Conservation (phyloP, 495 filamentous ascomycete species). For the Hypomontagnella submonticulosa region DNA sequence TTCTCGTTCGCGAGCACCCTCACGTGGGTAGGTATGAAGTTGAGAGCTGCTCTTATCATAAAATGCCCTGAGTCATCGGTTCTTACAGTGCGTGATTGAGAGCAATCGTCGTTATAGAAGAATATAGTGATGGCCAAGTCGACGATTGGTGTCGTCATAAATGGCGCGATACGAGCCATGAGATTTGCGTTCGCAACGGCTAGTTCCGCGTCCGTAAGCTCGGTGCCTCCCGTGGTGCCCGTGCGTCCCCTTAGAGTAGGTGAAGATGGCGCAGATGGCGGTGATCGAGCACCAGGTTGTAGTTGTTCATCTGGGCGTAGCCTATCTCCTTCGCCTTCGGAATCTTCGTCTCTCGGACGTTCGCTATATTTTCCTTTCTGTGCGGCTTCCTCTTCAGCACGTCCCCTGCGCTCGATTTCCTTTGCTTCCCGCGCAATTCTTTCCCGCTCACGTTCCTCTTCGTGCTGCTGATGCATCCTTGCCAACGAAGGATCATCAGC, state of each 20-base stretch:
- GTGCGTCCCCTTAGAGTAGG: conserved; percentile 49
- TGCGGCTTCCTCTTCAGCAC: conserved; percentile 76
- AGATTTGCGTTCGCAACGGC: conserved; percentile 83
- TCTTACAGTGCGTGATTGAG: conserved; percentile 78
- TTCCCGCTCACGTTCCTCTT: conserved; percentile 64
- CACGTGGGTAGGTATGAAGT: conserved; percentile 91
- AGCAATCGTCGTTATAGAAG: conserved; percentile 85
- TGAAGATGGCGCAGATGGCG: conserved; percentile 47
- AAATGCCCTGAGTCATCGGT: conserved; percentile 94
- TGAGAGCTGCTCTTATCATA: conserved; percentile 74
- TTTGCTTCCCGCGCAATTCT: conserved; percentile 76
- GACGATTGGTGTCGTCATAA: conserved; percentile 81
- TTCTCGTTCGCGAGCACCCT: conserved; percentile 87
- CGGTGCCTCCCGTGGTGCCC: conserved; percentile 61
- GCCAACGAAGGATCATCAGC: conserved; percentile 25
- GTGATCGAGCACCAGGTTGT: conserved; percentile 39
- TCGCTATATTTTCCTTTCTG: conserved; percentile 68
- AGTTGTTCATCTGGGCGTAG: conserved; percentile 14
- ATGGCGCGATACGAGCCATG: conserved; percentile 87
- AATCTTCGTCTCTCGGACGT: conserved; percentile 48
- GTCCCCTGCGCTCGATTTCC: conserved; percentile 75
- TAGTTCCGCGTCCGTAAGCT: conserved; percentile 73
- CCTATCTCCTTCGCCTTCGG: conserved; percentile 44
- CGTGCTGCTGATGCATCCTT: conserved; percentile 52
- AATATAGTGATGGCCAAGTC: conserved; percentile 84